Evolutionary conservation across 2,329 filamentous ascomycete species (phyloP).

Genomic region (Endothia cerciana): DNA sequence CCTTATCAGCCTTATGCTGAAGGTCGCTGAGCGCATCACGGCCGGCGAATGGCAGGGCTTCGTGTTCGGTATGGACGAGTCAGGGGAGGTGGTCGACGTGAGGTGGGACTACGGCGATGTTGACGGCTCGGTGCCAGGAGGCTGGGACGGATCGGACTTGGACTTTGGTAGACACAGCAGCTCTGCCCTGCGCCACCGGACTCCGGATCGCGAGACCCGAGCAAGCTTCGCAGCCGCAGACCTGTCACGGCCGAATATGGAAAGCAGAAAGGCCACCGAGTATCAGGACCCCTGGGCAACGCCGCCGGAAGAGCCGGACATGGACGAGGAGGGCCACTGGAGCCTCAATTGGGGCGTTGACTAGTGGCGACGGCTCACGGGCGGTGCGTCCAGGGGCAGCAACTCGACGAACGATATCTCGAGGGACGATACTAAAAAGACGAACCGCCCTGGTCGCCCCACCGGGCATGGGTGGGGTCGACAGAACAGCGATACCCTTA

Average conservation of each 20-base stretch:
- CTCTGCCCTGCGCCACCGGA: constrained; percentile 29
- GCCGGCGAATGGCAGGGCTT: constrained; percentile 65
- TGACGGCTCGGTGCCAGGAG: constrained; percentile 45
- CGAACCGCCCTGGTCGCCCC: not conserved
- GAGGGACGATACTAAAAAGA: not conserved
- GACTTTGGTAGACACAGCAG: constrained; percentile 32
- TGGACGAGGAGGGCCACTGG: constrained; percentile 32
- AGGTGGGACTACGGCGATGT: constrained; percentile 62
- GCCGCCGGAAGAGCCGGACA: constrained; percentile 28
- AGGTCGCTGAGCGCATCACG: constrained; percentile 77
- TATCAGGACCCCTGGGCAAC: constrained; percentile 31
- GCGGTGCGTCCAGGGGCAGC: not conserved
- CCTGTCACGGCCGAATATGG: constrained; percentile 24
- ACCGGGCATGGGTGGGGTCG: not conserved
- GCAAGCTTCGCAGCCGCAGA: constrained; percentile 27
- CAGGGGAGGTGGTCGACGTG: constrained; percentile 58
- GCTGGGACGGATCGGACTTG: constrained; percentile 61
- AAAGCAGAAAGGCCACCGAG: constrained; percentile 13
- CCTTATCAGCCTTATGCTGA: constrained; percentile 77
- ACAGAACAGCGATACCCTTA: not conserved
- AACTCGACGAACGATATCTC: not conserved
- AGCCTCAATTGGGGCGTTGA: constrained; percentile 41
- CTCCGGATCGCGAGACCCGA: constrained; percentile 14
- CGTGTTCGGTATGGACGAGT: constrained; percentile 57
- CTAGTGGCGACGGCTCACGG: constrained; percentile 29